Base-by-base conservation (phyloP, 192 early-diverging fungal genomes). In the Phlyctochytrium planicorne region DNA sequence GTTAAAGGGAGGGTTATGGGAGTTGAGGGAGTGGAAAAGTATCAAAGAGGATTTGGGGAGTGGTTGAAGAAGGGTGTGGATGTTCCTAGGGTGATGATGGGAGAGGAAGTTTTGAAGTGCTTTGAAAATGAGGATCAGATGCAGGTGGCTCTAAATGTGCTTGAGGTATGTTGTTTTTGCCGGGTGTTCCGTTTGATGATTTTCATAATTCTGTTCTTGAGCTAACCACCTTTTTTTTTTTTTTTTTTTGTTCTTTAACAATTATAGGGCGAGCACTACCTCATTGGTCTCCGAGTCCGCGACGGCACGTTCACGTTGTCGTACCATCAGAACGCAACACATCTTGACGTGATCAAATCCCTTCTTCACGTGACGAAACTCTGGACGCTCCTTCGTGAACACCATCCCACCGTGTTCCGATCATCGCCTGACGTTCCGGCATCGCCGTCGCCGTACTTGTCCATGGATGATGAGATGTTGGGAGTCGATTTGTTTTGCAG, bases 31-130 rank as follows among this genome's bases (percentile, higher is more conserved):
- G 62, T 84, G 12, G 71, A 70, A 23, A 56, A 67, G 35, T 56
- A 71, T 34, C 81, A 77, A 66, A 76, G 75, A 55, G 78, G 80
- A 67, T 87, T 88, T 78, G 89, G 89, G 12, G 89, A 90, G 66
- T 88, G 82, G 67, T 59, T 78, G 34, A 25, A 59, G 25, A 69
- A 65, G 27, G 62, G 69, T 30, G 75, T 72, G 2, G 64, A 81
- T 37, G 55, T 76, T 25, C 74, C 73, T 16, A 72, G 67, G 29
- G 74, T 88, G 34, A 72, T 67, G 12, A 62, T 86, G 57, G 84
- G 82, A 3, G 77, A 74, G 1, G 64, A 78, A 34, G 80, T 72
- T 17, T 69, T 75, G 10, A 69, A 77, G 14, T 77, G 79, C 4
- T 87, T 82, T 78, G 67, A 70, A 0, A 61, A 29, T 12, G 71